phyloP scores from a whole-genome alignment of 805 yeast species.

The Pichia phayaonensis region DNA sequence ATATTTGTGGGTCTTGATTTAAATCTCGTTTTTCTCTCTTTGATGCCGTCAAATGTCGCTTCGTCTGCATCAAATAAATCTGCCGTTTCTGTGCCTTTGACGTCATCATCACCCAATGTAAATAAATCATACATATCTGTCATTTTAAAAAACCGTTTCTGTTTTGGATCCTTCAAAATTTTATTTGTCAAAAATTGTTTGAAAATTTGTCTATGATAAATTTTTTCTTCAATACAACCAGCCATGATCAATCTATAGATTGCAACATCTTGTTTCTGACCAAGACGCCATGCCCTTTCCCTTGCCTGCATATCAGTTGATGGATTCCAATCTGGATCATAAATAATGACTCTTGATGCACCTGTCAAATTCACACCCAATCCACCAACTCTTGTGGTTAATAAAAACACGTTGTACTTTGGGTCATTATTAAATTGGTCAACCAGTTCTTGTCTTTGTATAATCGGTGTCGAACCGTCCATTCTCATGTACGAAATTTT shows the following conservation, averaged over 20 bases:
- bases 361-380: slow-evolving; percentile 91
- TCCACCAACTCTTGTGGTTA: slow-evolving; percentile 96
- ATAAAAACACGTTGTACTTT: slow-evolving; percentile 54
- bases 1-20: slow-evolving; percentile 4
- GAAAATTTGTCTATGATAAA: slow-evolving; percentile 93
- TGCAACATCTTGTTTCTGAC: slow-evolving; percentile 87
- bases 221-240: slow-evolving; percentile 94
- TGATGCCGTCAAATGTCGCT: slow-evolving; percentile 28
- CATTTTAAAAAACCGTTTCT: slow-evolving; percentile 84
- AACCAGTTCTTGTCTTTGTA: slow-evolving; percentile 67
- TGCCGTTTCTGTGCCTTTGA: slow-evolving; percentile 62
- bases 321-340: slow-evolving; percentile 98
- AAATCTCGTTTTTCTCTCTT: slow-evolving; percentile 29
- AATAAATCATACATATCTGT: slow-evolving; percentile 88
- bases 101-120: slow-evolving; percentile 68
- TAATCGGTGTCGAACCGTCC: slow-evolving; percentile 91
- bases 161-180: slow-evolving; percentile 91
- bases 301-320: slow-evolving; percentile 96
- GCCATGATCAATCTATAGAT: slow-evolving; percentile 89
- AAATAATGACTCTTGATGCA: slow-evolving; percentile 88
- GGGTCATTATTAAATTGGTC: slow-evolving; percentile 67
- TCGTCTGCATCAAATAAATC: slow-evolving; percentile 49
- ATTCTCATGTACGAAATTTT: slow-evolving; percentile 58
- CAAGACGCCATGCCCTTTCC: slow-evolving; percentile 95
- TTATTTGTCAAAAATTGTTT: slow-evolving; percentile 91